Evolutionary conservation across 2,329 filamentous ascomycete genomes (phyloP).

Genomic region (Cadophora gregata): DNA sequence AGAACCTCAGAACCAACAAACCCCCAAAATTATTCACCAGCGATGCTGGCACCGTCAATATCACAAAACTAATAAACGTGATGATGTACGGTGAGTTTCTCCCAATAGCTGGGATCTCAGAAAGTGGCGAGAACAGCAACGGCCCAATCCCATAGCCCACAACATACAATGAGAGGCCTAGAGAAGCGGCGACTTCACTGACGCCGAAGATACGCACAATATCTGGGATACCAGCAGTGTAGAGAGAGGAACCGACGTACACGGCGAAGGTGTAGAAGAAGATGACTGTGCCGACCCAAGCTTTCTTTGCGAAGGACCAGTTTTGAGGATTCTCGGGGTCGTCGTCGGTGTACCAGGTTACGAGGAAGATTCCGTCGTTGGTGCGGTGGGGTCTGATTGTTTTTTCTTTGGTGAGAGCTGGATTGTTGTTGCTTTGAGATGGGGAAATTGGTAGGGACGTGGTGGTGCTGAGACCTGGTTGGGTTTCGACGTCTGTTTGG

Average conservation of each 20-base stretch:
- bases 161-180: constrained; percentile 66
- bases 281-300: constrained; percentile 48
- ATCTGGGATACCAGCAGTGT: constrained; percentile 51
- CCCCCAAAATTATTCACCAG: constrained; percentile 65
- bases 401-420: background rate
- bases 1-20: constrained; percentile 65
- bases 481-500: background rate
- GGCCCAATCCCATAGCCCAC: constrained; percentile 66
- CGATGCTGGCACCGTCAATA: constrained; percentile 66
- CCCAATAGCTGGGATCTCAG: constrained; percentile 23
- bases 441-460: background rate
- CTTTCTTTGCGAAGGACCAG: constrained; percentile 43
- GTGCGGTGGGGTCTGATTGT: background rate
- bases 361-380: background rate
- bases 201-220: constrained; percentile 60
- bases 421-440: background rate
- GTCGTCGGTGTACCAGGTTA: background rate
- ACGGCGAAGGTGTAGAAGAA: constrained; percentile 63
- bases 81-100: constrained; percentile 55
- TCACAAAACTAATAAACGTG: constrained; percentile 69
- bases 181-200: constrained; percentile 53
- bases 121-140: constrained; percentile 66
- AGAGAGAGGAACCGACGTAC: constrained; percentile 55
- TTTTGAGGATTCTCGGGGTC: constrained; percentile 1
- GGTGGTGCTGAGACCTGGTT: background rate